Evolutionary conservation across 2,329 filamentous ascomycete species (phyloP).

Genomic region (Zymoseptoria tritici): DNA sequence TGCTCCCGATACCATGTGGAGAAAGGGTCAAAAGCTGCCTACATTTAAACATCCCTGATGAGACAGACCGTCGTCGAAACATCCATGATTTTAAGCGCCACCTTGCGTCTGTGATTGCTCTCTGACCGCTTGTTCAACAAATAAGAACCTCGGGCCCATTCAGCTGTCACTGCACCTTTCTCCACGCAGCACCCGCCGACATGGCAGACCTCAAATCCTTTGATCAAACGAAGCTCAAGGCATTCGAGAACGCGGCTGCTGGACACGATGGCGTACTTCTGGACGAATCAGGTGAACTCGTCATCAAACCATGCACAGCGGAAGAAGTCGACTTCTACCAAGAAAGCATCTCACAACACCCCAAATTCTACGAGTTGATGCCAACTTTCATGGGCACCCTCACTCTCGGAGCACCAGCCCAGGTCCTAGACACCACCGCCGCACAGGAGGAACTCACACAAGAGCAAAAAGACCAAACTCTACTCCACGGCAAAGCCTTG

Average conservation of each 20-base stretch:
- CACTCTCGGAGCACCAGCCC: constrained; percentile 49
- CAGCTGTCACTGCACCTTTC: background rate
- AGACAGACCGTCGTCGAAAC: background rate
- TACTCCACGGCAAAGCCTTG: constrained; percentile 56
- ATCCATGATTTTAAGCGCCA: background rate
- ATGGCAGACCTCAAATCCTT: constrained; percentile 36
- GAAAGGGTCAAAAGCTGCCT: background rate
- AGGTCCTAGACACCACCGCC: constrained; percentile 13
- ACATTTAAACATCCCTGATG: background rate
- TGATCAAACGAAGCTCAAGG: constrained; percentile 54
- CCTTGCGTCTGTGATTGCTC: background rate
- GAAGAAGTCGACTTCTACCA: constrained; percentile 89
- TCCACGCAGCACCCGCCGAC: background rate
- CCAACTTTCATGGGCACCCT: constrained; percentile 79
- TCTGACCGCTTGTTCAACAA: background rate
- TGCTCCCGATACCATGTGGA: background rate
- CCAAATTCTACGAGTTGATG: constrained; percentile 71
- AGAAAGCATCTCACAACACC: constrained; percentile 56
- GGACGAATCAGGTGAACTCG: constrained; percentile 71
- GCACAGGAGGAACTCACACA: constrained; percentile 15
- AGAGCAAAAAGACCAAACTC: constrained; percentile 30
- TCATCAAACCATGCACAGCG: constrained; percentile 88
- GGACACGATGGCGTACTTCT: constrained; percentile 88
- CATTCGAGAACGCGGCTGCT: constrained; percentile 70
- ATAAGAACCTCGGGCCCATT: background rate